A percentile compares a stretch with the other conserved stretches of the same genome.
phyloP scores from a whole-genome alignment of 352 stramenopile species.

The Phytophthora cryptogea region DNA sequence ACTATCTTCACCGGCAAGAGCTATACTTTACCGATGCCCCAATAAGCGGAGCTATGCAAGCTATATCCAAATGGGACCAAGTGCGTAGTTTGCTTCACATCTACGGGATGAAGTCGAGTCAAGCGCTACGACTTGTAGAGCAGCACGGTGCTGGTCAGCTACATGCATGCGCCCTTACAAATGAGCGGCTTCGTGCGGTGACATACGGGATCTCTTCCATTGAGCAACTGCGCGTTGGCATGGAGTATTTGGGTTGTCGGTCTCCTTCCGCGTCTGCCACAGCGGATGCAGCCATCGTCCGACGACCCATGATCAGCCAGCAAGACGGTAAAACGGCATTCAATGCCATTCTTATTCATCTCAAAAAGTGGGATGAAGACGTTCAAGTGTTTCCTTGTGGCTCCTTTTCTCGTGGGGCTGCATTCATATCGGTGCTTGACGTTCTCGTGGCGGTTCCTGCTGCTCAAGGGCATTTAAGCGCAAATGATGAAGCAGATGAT shows the following conservation, averaged over 20 bases:
- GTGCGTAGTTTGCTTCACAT: constrained; percentile 48
- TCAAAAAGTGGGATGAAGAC: constrained; percentile 53
- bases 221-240: constrained; percentile 39
- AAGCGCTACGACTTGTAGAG: constrained; percentile 39
- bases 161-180: constrained; percentile 17
- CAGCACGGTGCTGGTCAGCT: constrained; percentile 11
- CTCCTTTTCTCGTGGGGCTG: constrained; percentile 69
- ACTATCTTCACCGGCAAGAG: constrained; percentile 69
- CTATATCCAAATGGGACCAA: constrained; percentile 39
- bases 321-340: constrained; percentile 72
- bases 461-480: constrained; percentile 1
- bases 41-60: not conserved
- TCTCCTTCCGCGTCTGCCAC: not conserved
- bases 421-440: constrained; percentile 75
- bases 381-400: constrained; percentile 75
- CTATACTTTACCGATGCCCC: constrained; percentile 53
- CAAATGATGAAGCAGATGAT: constrained; percentile 4
- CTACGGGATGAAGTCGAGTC: constrained; percentile 53
- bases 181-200: constrained; percentile 30
- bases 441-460: constrained; percentile 53
- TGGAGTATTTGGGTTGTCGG: constrained; percentile 36
- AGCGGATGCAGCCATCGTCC: constrained; percentile 4
- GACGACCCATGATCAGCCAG: constrained; percentile 54
- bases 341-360: constrained; percentile 57
- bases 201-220: constrained; percentile 29